Percentiles rank a stretch among this genome's conserved stretches.
phyloP scores from a whole-genome alignment of 768 basidiomycete species.

The Lepiota brunneoincarnata region DNA sequence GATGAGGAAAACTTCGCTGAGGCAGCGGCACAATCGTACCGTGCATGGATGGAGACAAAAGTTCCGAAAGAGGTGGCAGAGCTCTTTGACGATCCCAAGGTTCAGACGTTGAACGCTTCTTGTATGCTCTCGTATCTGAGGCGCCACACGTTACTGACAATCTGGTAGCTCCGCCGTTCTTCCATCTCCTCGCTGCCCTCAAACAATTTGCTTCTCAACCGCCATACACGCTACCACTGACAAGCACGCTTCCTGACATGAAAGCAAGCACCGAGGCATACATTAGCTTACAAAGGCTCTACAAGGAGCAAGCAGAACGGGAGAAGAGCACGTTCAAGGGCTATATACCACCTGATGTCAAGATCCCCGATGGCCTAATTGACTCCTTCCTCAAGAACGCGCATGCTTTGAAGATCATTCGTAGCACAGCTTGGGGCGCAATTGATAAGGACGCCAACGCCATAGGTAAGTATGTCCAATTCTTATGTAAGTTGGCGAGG shows the following conservation, averaged over 20 bases:
- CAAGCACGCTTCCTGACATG: slow-evolving; percentile 91
- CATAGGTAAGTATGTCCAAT: slow-evolving; percentile 39
- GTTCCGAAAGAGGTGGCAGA: slow-evolving; percentile 66
- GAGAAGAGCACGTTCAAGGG: slow-evolving; percentile 61
- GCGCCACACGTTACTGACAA: slow-evolving; percentile 32
- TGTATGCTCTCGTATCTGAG: not conserved
- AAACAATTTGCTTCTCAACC: slow-evolving; percentile 54
- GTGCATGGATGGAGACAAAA: slow-evolving; percentile 59
- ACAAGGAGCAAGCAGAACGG: slow-evolving; percentile 71
- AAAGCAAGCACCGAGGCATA: slow-evolving; percentile 85
- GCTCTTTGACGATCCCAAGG: slow-evolving; percentile 62
- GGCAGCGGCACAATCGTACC: slow-evolving; percentile 84
- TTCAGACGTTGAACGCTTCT: slow-evolving; percentile 19
- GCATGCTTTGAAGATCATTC: slow-evolving; percentile 66
- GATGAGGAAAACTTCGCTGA: slow-evolving; percentile 99
- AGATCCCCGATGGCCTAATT: slow-evolving; percentile 49
- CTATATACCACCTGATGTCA: slow-evolving; percentile 29
- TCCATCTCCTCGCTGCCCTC: slow-evolving; percentile 73
- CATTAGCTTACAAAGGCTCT: slow-evolving; percentile 81
- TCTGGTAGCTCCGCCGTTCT: slow-evolving; percentile 59
- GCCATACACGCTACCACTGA: slow-evolving; percentile 73
- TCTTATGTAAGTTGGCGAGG: slow-evolving; percentile 7
- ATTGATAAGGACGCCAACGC: slow-evolving; percentile 47
- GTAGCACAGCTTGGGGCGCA: slow-evolving; percentile 60
- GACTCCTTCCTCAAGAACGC: slow-evolving; percentile 80